A percentile compares a stretch with the other conserved stretches of the same genome.
These are phyloP conservation scores for Heliosperma pusillum DNA, from an alignment of 148 eudicot genomes.

Conservation along the genomic window DNA sequence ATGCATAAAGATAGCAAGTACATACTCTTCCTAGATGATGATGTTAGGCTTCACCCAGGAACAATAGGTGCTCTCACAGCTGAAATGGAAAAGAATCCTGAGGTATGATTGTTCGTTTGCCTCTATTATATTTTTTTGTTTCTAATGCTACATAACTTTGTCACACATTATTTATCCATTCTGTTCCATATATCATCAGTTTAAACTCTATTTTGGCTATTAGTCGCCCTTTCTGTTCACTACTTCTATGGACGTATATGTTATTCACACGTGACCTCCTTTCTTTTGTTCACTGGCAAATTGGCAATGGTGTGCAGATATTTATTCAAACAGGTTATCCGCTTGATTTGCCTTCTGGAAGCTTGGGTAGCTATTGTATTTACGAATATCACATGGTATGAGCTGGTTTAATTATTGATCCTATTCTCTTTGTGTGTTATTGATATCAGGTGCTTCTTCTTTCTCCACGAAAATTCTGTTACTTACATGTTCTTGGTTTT, in stretches of 20 bases:
- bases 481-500: background rate
- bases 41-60: constrained; percentile 97
- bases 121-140: background rate
- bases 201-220: background rate
- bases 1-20: constrained; percentile 97
- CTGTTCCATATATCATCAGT: background rate
- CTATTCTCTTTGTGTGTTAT: background rate
- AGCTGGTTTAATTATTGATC: background rate
- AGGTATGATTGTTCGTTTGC: constrained; percentile 38
- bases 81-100: constrained; percentile 91
- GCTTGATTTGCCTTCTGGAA: constrained; percentile 96
- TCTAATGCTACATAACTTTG: background rate
- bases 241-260: background rate
- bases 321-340: constrained; percentile 99
- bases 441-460: too few relatives aligned
- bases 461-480: too few relatives aligned
- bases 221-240: background rate
- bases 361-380: constrained; percentile 96
- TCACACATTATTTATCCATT: background rate
- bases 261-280: background rate
- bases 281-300: background rate
- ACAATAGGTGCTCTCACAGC: constrained; percentile 94
- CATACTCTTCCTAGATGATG: constrained; percentile 91
- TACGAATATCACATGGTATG: constrained; percentile 95
- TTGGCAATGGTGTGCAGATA: constrained; percentile 51